phyloP scores from a whole-genome alignment of 75 land plant genomes.

The Gnetum montanum region DNA sequence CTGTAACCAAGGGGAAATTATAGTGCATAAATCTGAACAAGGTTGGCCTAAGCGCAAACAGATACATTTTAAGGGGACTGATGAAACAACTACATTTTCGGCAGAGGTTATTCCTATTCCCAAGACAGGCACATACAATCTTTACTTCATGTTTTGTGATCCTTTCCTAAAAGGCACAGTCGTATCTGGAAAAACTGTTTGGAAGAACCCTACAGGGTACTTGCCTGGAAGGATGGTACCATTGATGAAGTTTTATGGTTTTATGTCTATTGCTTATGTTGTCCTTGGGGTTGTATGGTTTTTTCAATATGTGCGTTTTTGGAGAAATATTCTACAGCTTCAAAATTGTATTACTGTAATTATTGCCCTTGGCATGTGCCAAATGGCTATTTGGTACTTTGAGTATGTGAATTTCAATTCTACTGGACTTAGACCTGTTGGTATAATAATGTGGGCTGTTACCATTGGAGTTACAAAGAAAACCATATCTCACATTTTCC shows the following conservation, averaged over 20 bases:
- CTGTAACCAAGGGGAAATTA: slow-evolving; percentile 32
- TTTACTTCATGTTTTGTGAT: slow-evolving; percentile 42
- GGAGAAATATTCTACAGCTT: slow-evolving; percentile 36
- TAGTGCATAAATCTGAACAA: slow-evolving; percentile 10
- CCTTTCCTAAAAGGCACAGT: slow-evolving; percentile 21
- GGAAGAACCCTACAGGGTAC: slow-evolving; percentile 41
- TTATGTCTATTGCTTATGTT: slow-evolving; percentile 40
- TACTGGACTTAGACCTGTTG: slow-evolving; percentile 34
- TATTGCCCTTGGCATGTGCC: slow-evolving; percentile 43
- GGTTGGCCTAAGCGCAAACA: slow-evolving; percentile 22
- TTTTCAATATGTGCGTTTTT: slow-evolving; percentile 28
- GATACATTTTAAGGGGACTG: slow-evolving; percentile 13
- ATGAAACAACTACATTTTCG: slow-evolving; percentile 9
- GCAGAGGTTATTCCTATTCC: slow-evolving; percentile 14
- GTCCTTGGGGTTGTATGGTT: slow-evolving; percentile 39
- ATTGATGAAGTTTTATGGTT: slow-evolving; percentile 28
- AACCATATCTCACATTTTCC: slow-evolving; percentile 38
- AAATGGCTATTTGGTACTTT: slow-evolving; percentile 48
- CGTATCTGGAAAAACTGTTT: slow-evolving; percentile 28
- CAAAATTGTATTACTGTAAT: slow-evolving; percentile 35
- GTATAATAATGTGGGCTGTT: slow-evolving; percentile 41
- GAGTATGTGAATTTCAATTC: slow-evolving; percentile 40
- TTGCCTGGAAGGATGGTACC: slow-evolving; percentile 50
- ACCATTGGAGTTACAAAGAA: slow-evolving; percentile 43
- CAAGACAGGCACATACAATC: slow-evolving; percentile 34